Base-by-base conservation (phyloP, 306 rosid species). In the Acmispon strigosus region DNA sequence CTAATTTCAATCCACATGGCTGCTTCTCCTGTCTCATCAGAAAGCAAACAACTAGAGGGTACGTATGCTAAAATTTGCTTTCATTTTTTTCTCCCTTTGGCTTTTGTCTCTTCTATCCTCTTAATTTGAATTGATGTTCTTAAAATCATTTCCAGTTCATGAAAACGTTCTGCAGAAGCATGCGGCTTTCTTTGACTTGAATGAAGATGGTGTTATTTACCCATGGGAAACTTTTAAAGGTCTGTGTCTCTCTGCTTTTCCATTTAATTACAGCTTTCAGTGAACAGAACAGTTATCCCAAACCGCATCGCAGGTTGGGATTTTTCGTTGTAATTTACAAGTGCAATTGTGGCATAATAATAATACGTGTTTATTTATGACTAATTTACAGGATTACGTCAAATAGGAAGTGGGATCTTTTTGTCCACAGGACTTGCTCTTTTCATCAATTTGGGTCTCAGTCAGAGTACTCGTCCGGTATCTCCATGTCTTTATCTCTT, bases 181-280 rank as follows among this genome's bases (percentile, higher is more conserved):
- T 62, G 92, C 73, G 27, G 86, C 76, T 4, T 89, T 87, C 58
- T 89, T 89, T 29, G 96, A 89, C 69, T 66, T 80, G 58, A 84
- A 89, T 50, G 45, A 81, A 1, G 91, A 89, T 19, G 90, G 92
- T 66, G 39, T 89, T 47, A 78, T 89, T 79, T 87, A 89, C 4
- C 96, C 95, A 24, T 86, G 82, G 87, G 95, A 90, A 12, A 86
- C 90, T 32, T 89, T 57, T 45, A 69, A 80, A 86, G 91, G 91
- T 88, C 3, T 0, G 41, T 12, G 4, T 27, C 32, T 27, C 32
- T 27, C 32, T 27, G 32, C 32, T 27, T 27, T 27, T 27, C 32
- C 32, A 27, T 27, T 27, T 27, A 27, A 27, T 3, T 27, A 22
- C 24, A n/a, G n/a, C n/a, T n/a, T 27, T 27, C 4, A 4, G 32